Base-by-base conservation (phyloP, 345 rosid genomes). In the Excoecaria cochinchinensis region DNA sequence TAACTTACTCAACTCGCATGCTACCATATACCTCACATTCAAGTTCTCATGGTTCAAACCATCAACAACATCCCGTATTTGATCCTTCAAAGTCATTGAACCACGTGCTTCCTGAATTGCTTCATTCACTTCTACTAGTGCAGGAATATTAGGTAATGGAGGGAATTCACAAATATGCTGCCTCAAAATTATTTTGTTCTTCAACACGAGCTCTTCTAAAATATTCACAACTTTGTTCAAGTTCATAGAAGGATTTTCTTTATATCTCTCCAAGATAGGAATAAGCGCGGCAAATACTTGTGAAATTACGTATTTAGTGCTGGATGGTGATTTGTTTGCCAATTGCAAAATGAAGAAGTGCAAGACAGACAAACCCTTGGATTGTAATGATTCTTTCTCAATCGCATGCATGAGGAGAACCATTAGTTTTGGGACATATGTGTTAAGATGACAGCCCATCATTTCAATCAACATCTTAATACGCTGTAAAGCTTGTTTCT, bases 11-110 rank as follows among this genome's bases (percentile, higher is more conserved):
- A 95, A 84, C 82, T 95, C 98, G 83, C 96, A 91, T 19, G 85
- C 99, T 65, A 87, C 97, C 97, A 95, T 95, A 81, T 95, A 95
- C 77, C 98, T 91, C 67, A 95, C 99, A 86, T 95, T 95, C 93
- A 95, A 77, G 84, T 92, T 92, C 84, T 92, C 99, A 81, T 95
- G 95, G 73, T 88, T 88, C 85, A 95, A 77, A 83, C 99, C 94
- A 78, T 83, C 86, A 80, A 88, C 88, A 79, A 87, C 83, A 80
- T 89, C 90, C 70, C 91, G 83, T 76, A 95, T 79, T 67, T 95
- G 98, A 87, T 92, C 97, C 87, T 89, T 92, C 80, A 92, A 76
- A 72, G 89, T 90, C 92, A 92, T 84, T 76, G 82, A 77, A 72
- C 99, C 98, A 39, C 95, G 98, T 44, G 97, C 98, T 84, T 92